Evolutionary conservation across 2,329 filamentous ascomycete species (phyloP), one percentile per base, ranked within the genome.

Genomic region (Penicillium sp.): DNA sequence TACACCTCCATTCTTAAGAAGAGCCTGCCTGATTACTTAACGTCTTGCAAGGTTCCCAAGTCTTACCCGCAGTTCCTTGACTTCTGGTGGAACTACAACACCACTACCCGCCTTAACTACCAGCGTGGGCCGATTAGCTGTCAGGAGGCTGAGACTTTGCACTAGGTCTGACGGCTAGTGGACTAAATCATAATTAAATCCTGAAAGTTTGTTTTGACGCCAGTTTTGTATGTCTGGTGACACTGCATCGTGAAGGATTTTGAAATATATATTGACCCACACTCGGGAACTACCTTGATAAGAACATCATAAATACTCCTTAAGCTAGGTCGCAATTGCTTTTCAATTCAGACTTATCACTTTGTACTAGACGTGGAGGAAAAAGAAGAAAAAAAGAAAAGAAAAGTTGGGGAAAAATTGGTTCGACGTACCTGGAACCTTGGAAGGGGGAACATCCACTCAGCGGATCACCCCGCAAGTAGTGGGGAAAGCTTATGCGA

Each of bases 21-120:
- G 4, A 45, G 46, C 3, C 50, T 60, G 14, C 52, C 58, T 16
- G 48, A 50, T 39, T 60, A 56, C 43, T 31, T 31, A 7, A 48
- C 52, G 10, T 54, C 55, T 13, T 62, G 60, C 51, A 48, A 54
- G 21, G 52, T 60, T 13, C 50, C 58, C 8, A 54, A 54, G 14
- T 56, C 60, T 16, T 62, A 55, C 43, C 60, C 55, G 10, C 58
- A 62, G 50, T 54, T 44, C n/a, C 54, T 62, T 29, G 47, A 57
- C 22, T 60, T 58, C 42, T 62, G 58, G 52, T 62, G 60, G 55
- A 56, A 60, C 19, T 58, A 60, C 48, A 61, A 60, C 26, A 62
- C 58, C 19, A 55, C 57, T 9, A 52, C 54, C 19, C 37, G 47
- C 9, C 26, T 56, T 2, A 52, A 56, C 35, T 52, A 48, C 16